phyloP scores from a whole-genome alignment of 164 flowering plant species.

The Amborella trichopoda region DNA sequence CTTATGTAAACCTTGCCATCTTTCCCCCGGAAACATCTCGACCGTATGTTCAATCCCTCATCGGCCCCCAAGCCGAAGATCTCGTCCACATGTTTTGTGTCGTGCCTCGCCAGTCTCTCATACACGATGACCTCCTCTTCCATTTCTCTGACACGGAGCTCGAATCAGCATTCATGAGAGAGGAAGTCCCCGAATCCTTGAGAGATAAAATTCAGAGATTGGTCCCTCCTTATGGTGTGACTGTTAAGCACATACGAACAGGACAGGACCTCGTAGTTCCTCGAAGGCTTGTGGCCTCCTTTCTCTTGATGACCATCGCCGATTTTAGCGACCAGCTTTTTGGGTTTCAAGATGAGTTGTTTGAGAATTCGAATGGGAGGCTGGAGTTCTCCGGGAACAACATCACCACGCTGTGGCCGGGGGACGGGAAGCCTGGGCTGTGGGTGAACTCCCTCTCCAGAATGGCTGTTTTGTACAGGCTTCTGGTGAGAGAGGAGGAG shows the following conservation, averaged over 20 bases:
- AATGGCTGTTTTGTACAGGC: constrained; percentile 63
- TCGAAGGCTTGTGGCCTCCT: constrained; percentile 56
- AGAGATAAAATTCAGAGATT: constrained; percentile 47
- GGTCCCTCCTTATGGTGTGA: constrained; percentile 48
- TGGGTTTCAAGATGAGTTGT: constrained; percentile 68
- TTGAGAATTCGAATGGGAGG: constrained; percentile 53
- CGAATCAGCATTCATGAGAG: constrained; percentile 37
- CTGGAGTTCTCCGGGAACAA: constrained; percentile 50
- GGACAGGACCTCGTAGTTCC: constrained; percentile 60
- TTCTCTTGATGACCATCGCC: constrained; percentile 78
- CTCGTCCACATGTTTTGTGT: constrained; percentile 76
- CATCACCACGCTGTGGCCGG: constrained; percentile 63
- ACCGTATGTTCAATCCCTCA: constrained; percentile 47
- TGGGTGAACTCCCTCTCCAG: constrained; percentile 81
- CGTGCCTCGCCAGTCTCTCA: constrained; percentile 72
- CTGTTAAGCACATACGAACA: constrained; percentile 70
- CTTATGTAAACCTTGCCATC: constrained; percentile 93
- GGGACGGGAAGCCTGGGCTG: constrained; percentile 85
- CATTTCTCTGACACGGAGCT: constrained; percentile 54
- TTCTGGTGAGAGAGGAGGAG: constrained; percentile 66
- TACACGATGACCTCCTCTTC: constrained; percentile 78
- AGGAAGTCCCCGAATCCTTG: constrained; percentile 50
- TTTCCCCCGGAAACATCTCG: constrained; percentile 78
- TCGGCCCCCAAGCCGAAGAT: constrained; percentile 71
- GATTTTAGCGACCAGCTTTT: constrained; percentile 89